Conservation (phyloP, 2,329 filamentous ascomycete species). For the Colletotrichum shisoi region DNA sequence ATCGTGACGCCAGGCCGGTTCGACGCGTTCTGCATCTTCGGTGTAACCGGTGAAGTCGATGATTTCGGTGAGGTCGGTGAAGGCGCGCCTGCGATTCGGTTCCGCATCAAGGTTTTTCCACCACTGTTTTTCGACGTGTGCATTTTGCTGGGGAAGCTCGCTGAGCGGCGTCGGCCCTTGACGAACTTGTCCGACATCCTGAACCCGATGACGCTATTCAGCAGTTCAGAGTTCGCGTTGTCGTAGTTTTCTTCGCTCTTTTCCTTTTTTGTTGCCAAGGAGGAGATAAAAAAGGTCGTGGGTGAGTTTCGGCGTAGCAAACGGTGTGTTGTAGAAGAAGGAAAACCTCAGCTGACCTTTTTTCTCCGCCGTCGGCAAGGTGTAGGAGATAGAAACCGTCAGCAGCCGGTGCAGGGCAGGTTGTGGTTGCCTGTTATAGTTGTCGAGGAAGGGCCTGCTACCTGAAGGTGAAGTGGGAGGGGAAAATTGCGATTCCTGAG, state of each 20-base stretch:
- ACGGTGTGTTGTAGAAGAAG: constrained; percentile 4
- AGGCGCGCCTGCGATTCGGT: constrained; percentile 13
- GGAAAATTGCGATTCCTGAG: background rate
- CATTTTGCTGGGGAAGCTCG: constrained; percentile 5
- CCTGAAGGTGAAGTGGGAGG: background rate
- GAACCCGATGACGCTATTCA: background rate
- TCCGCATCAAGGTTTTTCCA: constrained; percentile 33
- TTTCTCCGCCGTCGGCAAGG: constrained; percentile 12
- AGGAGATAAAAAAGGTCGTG: background rate
- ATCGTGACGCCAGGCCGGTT: constrained; percentile 4
- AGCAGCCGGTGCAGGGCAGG: background rate
- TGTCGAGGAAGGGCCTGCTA: background rate
- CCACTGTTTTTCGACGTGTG: constrained; percentile 15
- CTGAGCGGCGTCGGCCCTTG: constrained; percentile 4
- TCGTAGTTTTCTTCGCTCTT: too few species aligned
- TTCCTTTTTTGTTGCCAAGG: too few species aligned
- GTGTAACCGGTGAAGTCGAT: background rate
- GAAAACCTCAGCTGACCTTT: constrained; percentile 22
- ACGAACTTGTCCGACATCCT: constrained; percentile 15
- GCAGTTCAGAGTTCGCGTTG: too few species aligned
- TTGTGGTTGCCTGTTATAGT: background rate
- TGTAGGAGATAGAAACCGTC: background rate
- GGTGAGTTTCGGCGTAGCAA: constrained; percentile 16
- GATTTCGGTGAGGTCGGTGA: constrained; percentile 4
- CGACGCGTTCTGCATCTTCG: too few species aligned